A percentile compares a stretch with the other conserved stretches of the same genome.
Conservation (phyloP, 2,329 filamentous ascomycete genomes). For the Pseudogymnoascus sp. region DNA sequence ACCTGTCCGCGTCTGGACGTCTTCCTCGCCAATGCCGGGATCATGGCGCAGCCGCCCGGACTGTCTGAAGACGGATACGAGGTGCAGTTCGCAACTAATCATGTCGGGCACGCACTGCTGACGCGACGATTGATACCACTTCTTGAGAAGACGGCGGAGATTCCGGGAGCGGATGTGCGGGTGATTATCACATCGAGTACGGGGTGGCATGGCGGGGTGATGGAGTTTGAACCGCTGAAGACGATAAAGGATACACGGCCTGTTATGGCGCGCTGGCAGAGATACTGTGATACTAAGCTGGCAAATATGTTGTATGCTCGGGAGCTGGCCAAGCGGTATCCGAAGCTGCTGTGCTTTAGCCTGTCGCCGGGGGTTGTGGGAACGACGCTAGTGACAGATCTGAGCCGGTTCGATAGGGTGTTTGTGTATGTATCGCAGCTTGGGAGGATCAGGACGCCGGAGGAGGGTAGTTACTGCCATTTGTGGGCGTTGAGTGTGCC, state of each 20-base stretch:
- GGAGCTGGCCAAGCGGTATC: constrained; percentile 32
- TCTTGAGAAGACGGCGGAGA: constrained; percentile 22
- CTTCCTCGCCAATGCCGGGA: constrained; percentile 38
- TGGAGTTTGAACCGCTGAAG: constrained; percentile 28
- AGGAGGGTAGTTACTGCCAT: constrained; percentile 32
- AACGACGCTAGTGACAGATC: constrained; percentile 26
- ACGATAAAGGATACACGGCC: constrained; percentile 14
- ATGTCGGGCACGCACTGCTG: constrained; percentile 40
- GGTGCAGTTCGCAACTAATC: constrained; percentile 40
- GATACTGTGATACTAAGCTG: constrained; percentile 39
- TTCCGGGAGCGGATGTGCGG: constrained; percentile 16
- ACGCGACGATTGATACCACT: constrained; percentile 31
- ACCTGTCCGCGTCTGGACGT: constrained; percentile 34
- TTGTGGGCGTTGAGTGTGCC: constrained; percentile 33
- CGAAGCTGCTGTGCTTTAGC: constrained; percentile 28
- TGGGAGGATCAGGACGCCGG: constrained; percentile 16
- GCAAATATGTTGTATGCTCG: constrained; percentile 37
- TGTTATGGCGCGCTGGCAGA: constrained; percentile 25
- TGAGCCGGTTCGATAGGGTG: background rate
- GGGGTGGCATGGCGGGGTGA: constrained; percentile 15
- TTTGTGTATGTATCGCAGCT: background rate
- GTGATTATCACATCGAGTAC: constrained; percentile 16
- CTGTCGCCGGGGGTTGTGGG: constrained; percentile 35
- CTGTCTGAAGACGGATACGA: constrained; percentile 40
- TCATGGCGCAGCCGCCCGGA: constrained; percentile 33